Evolutionary conservation across 2,329 filamentous ascomycete genomes (phyloP), one percentile per base, ranked within the genome.

Genomic region (Pestalotiopsis sp.): DNA sequence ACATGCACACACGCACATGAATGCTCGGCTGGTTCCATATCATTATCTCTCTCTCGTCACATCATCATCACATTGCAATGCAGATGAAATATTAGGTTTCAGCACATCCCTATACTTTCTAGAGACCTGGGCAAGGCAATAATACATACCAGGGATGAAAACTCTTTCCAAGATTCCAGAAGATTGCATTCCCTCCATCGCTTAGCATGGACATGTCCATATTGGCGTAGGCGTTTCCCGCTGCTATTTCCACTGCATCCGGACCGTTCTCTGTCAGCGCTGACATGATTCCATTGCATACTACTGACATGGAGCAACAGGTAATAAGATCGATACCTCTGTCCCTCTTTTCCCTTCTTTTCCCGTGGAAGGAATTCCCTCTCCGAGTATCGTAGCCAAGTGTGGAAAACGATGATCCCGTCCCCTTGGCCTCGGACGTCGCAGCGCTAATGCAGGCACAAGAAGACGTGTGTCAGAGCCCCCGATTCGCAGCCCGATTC

Each of bases 401-500:
- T 59, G 57, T 36, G 23, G 23, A 23, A 17, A 6, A n/a, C 57
- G 27, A 59, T 27, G 14, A 27, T 59, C 57, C 23, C 57, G 57
- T 27, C 27, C n/a, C 25, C 23, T 59, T 23, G 17, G 57, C 25
- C 25, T 59, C 36, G 17, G 27, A 41, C 38, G n/a, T 49, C 59
- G 36, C 27, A 20, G 61, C 41, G 61, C 61, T 64, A 64, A 64
- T 64, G 61, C 61, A 64, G 40, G 61, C 59, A 49, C 61, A 52
- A 17, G 49, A 64, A 52, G 20, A 52, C 38, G 61, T 64, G 61
- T 64, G 61, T 38, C 61, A 36, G 61, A 64, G 61, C 61, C n/a
- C 61, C n/a, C 40, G 38, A 64, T 64, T 64, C 40, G 61, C 36
- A 38, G 23, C 59, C 38, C 59, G 20, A 52, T 23, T 59, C 20